These are phyloP conservation scores for Dichomitus squalens DNA, from an alignment of 1,284 basidiomycete species.

Conservation along the genomic window DNA sequence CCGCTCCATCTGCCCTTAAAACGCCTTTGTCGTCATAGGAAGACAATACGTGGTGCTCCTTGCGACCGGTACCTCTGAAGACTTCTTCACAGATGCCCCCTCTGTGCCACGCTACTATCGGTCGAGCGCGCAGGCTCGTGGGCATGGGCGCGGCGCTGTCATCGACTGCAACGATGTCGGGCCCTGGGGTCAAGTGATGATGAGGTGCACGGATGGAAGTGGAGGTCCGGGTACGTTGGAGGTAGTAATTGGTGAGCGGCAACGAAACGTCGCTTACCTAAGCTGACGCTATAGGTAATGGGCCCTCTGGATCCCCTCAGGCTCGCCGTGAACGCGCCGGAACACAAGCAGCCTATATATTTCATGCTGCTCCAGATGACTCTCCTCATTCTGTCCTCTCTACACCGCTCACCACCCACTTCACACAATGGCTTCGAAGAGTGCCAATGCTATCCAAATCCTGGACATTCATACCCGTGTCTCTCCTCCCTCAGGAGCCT, in stretches of 20 bases:
- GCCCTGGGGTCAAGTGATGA: conserved; percentile 23
- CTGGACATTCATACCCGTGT: conserved; percentile 48
- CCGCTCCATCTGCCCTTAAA: not conserved
- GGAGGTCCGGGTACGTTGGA: conserved; percentile 4
- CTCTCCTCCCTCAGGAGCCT: conserved; percentile 29
- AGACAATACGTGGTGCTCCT: no score
- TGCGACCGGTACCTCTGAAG: no score
- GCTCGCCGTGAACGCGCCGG: not conserved
- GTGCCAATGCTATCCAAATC: conserved; percentile 41
- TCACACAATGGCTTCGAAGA: conserved; percentile 14
- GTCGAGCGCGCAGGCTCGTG: not conserved
- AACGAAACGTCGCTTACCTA: conserved; percentile 23
- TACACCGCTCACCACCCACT: not conserved
- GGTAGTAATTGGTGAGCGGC: conserved; percentile 14
- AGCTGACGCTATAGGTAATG: conserved; percentile 14
- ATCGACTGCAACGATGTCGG: no score
- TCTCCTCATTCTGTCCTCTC: not conserved
- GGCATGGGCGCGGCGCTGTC: not conserved
- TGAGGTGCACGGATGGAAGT: conserved; percentile 1
- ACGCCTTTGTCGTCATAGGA: not conserved
- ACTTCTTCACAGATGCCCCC: not conserved
- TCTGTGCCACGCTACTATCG: not conserved
- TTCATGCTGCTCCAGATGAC: conserved; percentile 4
- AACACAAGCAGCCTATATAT: conserved; percentile 12
- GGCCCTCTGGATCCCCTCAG: conserved; percentile 1